Evolutionary conservation across 2,329 filamentous ascomycete genomes (phyloP), one percentile per base, ranked within the genome.

Genomic region (Xylaria arbuscula): DNA sequence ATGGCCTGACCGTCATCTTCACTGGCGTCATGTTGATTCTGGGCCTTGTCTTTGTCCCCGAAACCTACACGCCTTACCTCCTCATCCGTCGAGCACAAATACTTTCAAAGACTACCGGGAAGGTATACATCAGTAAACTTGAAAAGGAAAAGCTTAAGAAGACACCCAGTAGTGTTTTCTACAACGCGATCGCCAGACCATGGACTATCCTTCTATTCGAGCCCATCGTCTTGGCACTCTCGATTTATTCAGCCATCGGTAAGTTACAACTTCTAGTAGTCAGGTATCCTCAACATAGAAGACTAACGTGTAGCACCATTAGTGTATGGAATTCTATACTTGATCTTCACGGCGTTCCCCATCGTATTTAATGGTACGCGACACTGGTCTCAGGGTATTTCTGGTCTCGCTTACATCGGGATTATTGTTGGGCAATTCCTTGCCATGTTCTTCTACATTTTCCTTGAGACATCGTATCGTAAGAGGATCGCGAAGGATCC

Each of bases 191-290:
- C 15, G 40, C 40, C 40, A 45, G 40, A 7, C 40, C 40, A 17
- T 45, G 40, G 40, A 17, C n/a, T 13, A 45, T 45, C 17, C 2
- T 90, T 92, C 80, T 80, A 80, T 53, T 19, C 42, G 90, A 93
- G 75, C 90, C 90, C 4, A 92, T 92, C 72, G 89, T 92, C 36
- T 76, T 90, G 15, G 79, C 91, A 1, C 81, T 89, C 40, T 45
- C 40, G 40, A 81, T 92, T 34, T 92, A 92, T 80, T 86, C 89
- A 80, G 87, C 89, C 64, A 89, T 86, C 70, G 42, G 42, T 47
- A 47, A 19, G 42, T 47, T 19, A 19, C 17, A 9, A n/a, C 42
- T 0, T 45, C 40, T 17, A 45, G 40, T 17, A 45, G 13, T 45
- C 5, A n/a, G 13, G 8, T n/a, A 45, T 45, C 40, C 15, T 45